phyloP scores from a whole-genome alignment of 2,329 filamentous ascomycete species.

The Calonectria honghensis region DNA sequence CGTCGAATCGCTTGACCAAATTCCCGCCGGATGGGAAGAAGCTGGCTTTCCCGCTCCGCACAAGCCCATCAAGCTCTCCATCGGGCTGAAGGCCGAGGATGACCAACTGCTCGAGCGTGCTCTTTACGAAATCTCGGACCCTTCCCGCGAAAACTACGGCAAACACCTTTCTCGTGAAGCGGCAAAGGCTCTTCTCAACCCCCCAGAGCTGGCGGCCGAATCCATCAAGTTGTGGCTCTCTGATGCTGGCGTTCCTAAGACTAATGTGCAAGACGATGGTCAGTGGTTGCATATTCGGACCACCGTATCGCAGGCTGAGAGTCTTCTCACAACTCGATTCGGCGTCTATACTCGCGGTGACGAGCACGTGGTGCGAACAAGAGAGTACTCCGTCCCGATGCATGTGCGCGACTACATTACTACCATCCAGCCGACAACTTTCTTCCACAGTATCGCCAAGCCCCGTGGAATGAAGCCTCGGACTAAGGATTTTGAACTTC shows the following conservation, averaged over 20 bases:
- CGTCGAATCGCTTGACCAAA: constrained; percentile 48
- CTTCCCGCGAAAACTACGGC: constrained; percentile 67
- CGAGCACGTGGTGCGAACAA: constrained; percentile 64
- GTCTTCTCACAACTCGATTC: constrained; percentile 69
- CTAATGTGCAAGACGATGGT: constrained; percentile 60
- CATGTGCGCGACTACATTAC: constrained; percentile 59
- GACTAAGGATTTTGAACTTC: neutral
- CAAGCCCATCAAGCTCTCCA: constrained; percentile 55
- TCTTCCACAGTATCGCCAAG: constrained; percentile 45
- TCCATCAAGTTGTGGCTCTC: constrained; percentile 68
- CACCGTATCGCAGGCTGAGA: constrained; percentile 63
- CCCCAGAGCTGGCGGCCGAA: constrained; percentile 61
- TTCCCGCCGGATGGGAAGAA: constrained; percentile 52
- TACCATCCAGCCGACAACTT: constrained; percentile 70
- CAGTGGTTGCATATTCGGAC: constrained; percentile 66
- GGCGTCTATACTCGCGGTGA: constrained; percentile 59
- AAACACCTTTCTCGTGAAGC: constrained; percentile 69
- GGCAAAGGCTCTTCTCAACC: constrained; percentile 69
- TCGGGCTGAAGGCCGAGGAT: constrained; percentile 55
- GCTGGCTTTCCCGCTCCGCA: constrained; percentile 42
- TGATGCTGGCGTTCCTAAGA: constrained; percentile 60
- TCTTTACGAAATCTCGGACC: constrained; percentile 69
- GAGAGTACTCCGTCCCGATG: constrained; percentile 63
- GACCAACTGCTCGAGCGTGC: constrained; percentile 62
- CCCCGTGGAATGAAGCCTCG: neutral